Base-by-base conservation (phyloP, 2,329 filamentous ascomycete genomes). In the Exophiala bonariae region DNA sequence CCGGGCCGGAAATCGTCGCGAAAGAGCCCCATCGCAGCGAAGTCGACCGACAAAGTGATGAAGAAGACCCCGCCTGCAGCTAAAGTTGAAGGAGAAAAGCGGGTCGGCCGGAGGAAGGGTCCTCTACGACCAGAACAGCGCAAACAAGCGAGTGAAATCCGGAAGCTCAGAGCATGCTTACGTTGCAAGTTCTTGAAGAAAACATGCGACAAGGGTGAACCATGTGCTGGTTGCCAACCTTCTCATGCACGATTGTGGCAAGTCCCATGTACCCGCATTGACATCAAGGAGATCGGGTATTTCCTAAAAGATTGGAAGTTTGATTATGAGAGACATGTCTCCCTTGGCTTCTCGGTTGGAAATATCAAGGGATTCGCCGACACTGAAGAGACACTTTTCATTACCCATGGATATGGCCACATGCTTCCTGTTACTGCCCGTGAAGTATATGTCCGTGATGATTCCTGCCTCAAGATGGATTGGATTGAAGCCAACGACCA, bases 221-320 rank as follows among this genome's bases (percentile, higher is more conserved):
- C 92, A 48, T 97, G 92, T 70, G 87, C 86, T 61, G 92, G 92
- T 38, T 97, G 92, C 75, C 88, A 96, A 73, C 92, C 92, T 41
- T 95, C 91, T 16, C 92, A 97, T 68, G 92, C 92, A 55, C 85
- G 92, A 56, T 78, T 97, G 42, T 97, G 92, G 92, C 91, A 96
- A 72, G 92, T 97, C 35, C 92, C 92, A 52, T 97, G 92, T 77
- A 97, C 92, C 32, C 87, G 92, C 53, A 96, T 96, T 63, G 92
- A 96, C 69, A 97, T 97, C 77, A 96, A 96, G 79, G 92, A 97
- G 63, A 95, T 97, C 62, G 88, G 84, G 34, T 96, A 95, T 71
- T 97, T 97, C 77, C 93, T 96, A 88, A 96, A 96, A 77, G 92
- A 96, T 70, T 97, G 91, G 91, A 95, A 92, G 73, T 91, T 90